These are phyloP conservation scores for Pseudodiploospora longispora DNA, from an alignment of 2,329 filamentous ascomycete genomes.

Conservation along the genomic window DNA sequence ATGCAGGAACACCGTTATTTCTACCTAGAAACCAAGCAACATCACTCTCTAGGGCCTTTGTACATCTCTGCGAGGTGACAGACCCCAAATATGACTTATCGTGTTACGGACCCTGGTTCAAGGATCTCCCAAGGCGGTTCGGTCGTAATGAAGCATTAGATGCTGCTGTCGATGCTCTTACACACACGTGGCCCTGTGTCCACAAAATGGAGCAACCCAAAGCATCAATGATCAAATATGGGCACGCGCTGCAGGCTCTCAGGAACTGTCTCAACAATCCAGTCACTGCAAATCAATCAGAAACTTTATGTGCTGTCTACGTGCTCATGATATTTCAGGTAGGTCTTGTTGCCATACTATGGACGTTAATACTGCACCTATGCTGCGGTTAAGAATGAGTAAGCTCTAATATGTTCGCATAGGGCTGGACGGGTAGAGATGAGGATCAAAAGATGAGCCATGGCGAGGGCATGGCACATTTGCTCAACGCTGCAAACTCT, in stretches of 20 bases:
- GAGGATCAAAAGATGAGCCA: constrained; percentile 19
- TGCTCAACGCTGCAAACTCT: constrained; percentile 19
- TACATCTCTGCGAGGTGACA: constrained; percentile 25
- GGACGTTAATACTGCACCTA: too few relatives aligned
- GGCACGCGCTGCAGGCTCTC: constrained; percentile 20
- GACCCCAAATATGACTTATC: constrained; percentile 39
- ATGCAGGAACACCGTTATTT: background rate
- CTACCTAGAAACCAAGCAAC: constrained; percentile 24
- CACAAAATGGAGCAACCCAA: constrained; percentile 14
- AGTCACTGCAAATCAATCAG: constrained; percentile 16
- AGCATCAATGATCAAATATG: constrained; percentile 21
- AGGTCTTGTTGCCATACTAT: background rate
- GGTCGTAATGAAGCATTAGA: constrained; percentile 39
- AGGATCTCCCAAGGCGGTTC: constrained; percentile 35
- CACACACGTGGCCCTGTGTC: constrained; percentile 16
- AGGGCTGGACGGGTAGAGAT: constrained; percentile 23
- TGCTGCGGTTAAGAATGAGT: background rate
- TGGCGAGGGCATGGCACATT: constrained; percentile 22
- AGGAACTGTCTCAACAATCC: constrained; percentile 20
- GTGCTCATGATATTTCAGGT: constrained; percentile 29
- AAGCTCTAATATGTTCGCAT: background rate
- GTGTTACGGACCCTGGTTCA: constrained; percentile 38
- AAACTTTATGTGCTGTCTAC: constrained; percentile 30
- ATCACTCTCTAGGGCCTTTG: constrained; percentile 15
- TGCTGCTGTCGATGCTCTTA: constrained; percentile 24